Evolutionary conservation across 2,329 filamentous ascomycete species (phyloP).

Genomic region (Ophiostoma himal-ulmi): DNA sequence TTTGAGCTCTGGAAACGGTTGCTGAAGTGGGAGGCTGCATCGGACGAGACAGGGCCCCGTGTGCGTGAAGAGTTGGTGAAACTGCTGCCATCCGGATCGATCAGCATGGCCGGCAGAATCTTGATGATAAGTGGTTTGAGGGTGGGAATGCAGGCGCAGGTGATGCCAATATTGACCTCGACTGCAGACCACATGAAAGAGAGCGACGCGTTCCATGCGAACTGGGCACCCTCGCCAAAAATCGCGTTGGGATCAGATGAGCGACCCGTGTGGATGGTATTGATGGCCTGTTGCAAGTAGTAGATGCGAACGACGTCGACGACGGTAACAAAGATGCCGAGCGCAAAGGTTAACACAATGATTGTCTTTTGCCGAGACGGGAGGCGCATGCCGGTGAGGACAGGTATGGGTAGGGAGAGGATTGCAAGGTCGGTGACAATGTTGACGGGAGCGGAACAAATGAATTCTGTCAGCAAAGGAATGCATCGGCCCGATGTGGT

Average conservation of each 20-base stretch:
- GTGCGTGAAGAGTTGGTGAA: slow-evolving; percentile 26
- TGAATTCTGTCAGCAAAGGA: slow-evolving; percentile 56
- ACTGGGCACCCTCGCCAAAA: slow-evolving; percentile 50
- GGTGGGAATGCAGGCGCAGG: slow-evolving; percentile 87
- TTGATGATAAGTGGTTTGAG: slow-evolving; percentile 76
- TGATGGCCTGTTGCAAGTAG: slow-evolving; percentile 72
- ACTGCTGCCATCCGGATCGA: slow-evolving; percentile 45
- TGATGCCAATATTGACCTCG: slow-evolving; percentile 84
- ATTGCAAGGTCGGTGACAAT: slow-evolving; percentile 87
- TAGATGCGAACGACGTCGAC: slow-evolving; percentile 87
- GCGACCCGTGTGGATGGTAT: slow-evolving; percentile 33
- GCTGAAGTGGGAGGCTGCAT: slow-evolving; percentile 1
- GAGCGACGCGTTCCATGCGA: slow-evolving; percentile 69
- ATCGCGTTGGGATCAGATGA: slow-evolving; percentile 38
- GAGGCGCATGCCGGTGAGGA: slow-evolving; percentile 78
- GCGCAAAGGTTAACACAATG: slow-evolving; percentile 74
- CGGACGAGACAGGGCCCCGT: slow-evolving; percentile 7
- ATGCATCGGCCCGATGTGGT: slow-evolving; percentile 41
- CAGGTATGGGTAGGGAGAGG: slow-evolving; percentile 78
- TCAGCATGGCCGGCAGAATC: slow-evolving; percentile 52
- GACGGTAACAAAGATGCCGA: slow-evolving; percentile 80
- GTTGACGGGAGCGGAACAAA: slow-evolving; percentile 79
- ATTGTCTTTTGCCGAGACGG: slow-evolving; percentile 84
- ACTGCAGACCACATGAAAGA: slow-evolving; percentile 92
- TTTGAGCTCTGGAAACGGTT: background rate